phyloP scores from a whole-genome alignment of 2,329 filamentous ascomycete species.

The Monosporascus sp. region DNA sequence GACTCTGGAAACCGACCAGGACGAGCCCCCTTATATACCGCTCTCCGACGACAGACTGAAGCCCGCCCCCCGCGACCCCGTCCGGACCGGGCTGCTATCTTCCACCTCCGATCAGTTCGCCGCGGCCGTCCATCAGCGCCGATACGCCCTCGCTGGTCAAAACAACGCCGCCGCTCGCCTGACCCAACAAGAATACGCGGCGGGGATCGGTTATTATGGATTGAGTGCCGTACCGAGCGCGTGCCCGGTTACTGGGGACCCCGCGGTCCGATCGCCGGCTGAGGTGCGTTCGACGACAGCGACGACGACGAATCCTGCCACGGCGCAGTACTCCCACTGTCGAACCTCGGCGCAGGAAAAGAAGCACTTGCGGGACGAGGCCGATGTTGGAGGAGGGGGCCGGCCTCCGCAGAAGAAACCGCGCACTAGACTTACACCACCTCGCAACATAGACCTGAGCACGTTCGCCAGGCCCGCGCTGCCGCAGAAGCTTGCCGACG shows the following conservation, averaged over 20 bases:
- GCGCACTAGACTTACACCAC: slow-evolving; percentile 41
- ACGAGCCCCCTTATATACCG: slow-evolving; percentile 18
- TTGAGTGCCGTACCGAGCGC: slow-evolving; percentile 18
- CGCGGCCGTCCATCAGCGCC: slow-evolving; percentile 16
- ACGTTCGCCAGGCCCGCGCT: slow-evolving; percentile 21
- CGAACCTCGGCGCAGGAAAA: slow-evolving; percentile 12
- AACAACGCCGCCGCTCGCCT: slow-evolving; percentile 13
- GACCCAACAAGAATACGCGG: slow-evolving; percentile 19
- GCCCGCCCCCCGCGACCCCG: slow-evolving; percentile 14
- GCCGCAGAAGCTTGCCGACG: slow-evolving; percentile 28
- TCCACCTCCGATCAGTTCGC: slow-evolving; percentile 14
- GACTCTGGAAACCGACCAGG: slow-evolving; percentile 22
- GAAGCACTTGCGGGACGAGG: slow-evolving; percentile 14
- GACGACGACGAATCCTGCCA: slow-evolving; percentile 6
- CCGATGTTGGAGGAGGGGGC: slow-evolving; percentile 11
- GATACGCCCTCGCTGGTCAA: slow-evolving; percentile 17
- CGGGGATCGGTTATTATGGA: slow-evolving; percentile 25
- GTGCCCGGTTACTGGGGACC: slow-evolving; percentile 13
- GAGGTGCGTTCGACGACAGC: slow-evolving; percentile 10
- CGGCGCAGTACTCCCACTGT: slow-evolving; percentile 12
- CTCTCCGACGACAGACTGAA: slow-evolving; percentile 17
- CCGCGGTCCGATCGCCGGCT: slow-evolving; percentile 8
- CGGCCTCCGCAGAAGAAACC: slow-evolving; percentile 38
- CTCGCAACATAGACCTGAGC: slow-evolving; percentile 39
- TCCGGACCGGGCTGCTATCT: slow-evolving; percentile 15